Evolutionary conservation across 805 yeast genomes (phyloP), one percentile per base, ranked within the genome.

Genomic region (Candida pseudofarinosa): DNA sequence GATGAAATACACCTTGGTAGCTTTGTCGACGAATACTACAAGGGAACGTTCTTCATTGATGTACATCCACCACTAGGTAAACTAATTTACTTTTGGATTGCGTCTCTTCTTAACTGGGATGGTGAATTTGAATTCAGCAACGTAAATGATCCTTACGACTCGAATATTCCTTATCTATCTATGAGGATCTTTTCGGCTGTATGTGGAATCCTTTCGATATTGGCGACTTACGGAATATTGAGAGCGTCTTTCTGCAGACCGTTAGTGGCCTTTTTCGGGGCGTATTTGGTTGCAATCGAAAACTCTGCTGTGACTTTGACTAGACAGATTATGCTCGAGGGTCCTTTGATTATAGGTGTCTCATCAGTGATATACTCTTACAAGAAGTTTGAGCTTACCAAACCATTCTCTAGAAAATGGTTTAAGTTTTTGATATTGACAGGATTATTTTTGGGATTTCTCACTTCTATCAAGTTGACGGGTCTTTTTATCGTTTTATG

Each of bases 1-100:
- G 79, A 74, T 50, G 81, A 77, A 47, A 61, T 62, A 1, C 75
- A 72, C 46, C 59, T 69, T 33, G 70, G 72, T 4, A 61, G 63
- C 1, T 69, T 59, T 49, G 66, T 70, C 6, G 52, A 59, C 35
- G 64, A 70, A 31, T 80, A 80, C 59, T 71, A 71, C 49, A 67
- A 67, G 40, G 86, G 87, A 18, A 69, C 74, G 33, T 83, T 79
- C 58, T 83, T 81, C 60, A 67, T 83, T 52, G 89, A 83, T 53
- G 82, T 82, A 19, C 84, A 83, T 49, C 90, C 91, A 8, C 90
- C 91, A 3, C 63, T 85, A 40, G 81, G 76, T 32, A 80, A 82
- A 50, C 62, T 85, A 60, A 58, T 81, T 10, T 81, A 73, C 52
- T 79, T 78, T 23, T 69, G 74, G 41, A 65, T 81, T 5, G 82